Evolutionary conservation across 176 grass and related monocot species (phyloP).

Genomic region (Ananas comosus): DNA sequence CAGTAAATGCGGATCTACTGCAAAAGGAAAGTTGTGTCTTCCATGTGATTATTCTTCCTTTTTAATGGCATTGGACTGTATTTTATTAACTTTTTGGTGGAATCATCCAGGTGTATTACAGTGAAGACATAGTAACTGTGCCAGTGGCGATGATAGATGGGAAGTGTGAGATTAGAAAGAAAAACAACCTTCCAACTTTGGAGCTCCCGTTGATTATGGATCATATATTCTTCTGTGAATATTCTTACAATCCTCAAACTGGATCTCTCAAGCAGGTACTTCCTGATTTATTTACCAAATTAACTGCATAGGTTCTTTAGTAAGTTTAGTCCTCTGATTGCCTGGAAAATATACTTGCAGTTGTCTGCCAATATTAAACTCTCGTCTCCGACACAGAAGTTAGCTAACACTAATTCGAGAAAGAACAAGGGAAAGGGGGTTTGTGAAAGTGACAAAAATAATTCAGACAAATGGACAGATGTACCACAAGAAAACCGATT

Average conservation of each 20-base stretch:
- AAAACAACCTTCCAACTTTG: constrained; percentile 52
- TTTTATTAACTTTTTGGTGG: constrained; percentile 31
- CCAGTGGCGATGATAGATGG: constrained; percentile 75
- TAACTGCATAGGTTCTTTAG: neutral
- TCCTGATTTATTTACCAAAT: neutral
- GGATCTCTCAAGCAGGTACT: constrained; percentile 92
- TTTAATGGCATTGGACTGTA: constrained; percentile 3
- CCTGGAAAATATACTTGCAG: constrained; percentile 36
- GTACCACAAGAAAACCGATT: constrained; percentile 51
- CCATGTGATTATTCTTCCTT: no score
- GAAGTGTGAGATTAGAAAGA: constrained; percentile 90
- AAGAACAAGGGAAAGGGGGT: constrained; percentile 92
- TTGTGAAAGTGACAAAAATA: constrained; percentile 42
- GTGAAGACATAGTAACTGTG: constrained; percentile 70
- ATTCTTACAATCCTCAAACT: constrained; percentile 68
- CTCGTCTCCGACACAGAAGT: constrained; percentile 32
- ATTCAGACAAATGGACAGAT: constrained; percentile 47
- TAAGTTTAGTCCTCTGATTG: neutral
- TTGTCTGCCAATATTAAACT: constrained; percentile 62
- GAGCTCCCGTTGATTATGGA: constrained; percentile 62
- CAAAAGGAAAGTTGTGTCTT: no score
- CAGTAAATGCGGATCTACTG: no score
- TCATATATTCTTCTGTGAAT: constrained; percentile 91
- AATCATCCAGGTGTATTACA: constrained; percentile 76
- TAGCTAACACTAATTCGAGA: constrained; percentile 25